Base-by-base conservation (phyloP, 2,329 filamentous ascomycete species). In the Fusarium xylarioides region DNA sequence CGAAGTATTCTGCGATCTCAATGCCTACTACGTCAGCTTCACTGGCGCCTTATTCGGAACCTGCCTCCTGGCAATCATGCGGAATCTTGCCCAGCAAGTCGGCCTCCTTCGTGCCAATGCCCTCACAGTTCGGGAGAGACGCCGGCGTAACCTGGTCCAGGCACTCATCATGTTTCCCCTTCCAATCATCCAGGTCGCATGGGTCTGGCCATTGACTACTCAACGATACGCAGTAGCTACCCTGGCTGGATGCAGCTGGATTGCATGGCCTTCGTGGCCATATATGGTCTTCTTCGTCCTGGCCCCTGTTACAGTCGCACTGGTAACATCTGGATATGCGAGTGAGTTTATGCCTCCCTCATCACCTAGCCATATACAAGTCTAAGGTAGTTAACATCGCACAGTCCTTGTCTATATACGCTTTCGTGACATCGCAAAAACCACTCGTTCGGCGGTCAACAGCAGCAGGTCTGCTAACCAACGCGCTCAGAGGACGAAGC, bases 21-120 rank as follows among this genome's bases (percentile, higher is more conserved):
- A 87, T 73, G 76, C 83, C 18, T 87, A 85, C 43, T 78, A 85
- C 34, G 82, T 87, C 69, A 87, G 87, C 67, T 80, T 85, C 74
- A 65, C 49, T 63, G 83, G 86, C 44, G 84, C 84, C 4, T 74
- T 86, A 46, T 90, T 85, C 76, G 82, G 82, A 44, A 85, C 85
- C n/a, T 85, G 85, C 40, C 81, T 89, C 49, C 85, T 89, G 56
- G 85, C 86, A 76, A 85, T 89, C 64, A 87, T 90, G 83, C 84
- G 85, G 19, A 86, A 88, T 49, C 83, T 90, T 15, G 83, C 88
- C 19, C 78, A 82, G 42, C 87, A 88, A 74, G 83, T 90, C 59
- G 83, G 83, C 37, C 76, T 87, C 32, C 71, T 83, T 57, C 81
- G 86, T 5, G 84, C 82, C 30, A 80, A 81, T 54, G 80, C 81